Evolutionary conservation across 1,139 yeast genomes (phyloP).

Genomic region (Meyerozyma carpophila): DNA sequence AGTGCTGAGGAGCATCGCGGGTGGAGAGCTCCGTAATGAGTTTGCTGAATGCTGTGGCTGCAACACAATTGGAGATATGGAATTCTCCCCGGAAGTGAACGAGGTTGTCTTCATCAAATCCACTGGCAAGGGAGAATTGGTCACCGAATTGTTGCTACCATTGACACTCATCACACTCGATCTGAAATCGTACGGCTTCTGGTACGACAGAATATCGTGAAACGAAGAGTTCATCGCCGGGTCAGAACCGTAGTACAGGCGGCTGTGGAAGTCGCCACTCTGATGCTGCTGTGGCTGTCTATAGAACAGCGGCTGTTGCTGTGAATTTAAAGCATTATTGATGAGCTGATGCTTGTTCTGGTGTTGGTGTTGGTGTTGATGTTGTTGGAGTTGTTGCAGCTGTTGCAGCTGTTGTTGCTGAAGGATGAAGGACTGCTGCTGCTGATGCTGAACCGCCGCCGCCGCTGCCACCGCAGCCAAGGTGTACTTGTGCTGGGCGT

Average conservation of each 20-base stretch:
- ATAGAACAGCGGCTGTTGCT: slow-evolving; percentile 4
- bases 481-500: slow-evolving; percentile 18
- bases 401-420: slow-evolving; percentile 9
- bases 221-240: not conserved
- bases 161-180: slow-evolving; percentile 11
- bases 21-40: not conserved
- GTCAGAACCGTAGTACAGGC: not conserved
- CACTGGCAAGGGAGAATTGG: slow-evolving; percentile 13
- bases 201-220: slow-evolving; percentile 5
- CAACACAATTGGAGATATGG: not conserved
- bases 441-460: slow-evolving; percentile 19
- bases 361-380: slow-evolving; percentile 9
- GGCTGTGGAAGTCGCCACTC: not conserved
- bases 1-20: not conserved
- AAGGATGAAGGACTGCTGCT: slow-evolving; percentile 10
- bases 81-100: not conserved
- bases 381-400: slow-evolving; percentile 10
- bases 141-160: slow-evolving; percentile 17
- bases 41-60: not conserved
- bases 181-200: slow-evolving; percentile 7
- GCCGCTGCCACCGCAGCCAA: slow-evolving; percentile 28
- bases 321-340: not conserved
- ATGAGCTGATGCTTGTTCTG: slow-evolving; percentile 7
- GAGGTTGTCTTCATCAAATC: not conserved
- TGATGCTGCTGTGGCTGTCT: slow-evolving; percentile 5